Evolutionary conservation across 2,329 filamentous ascomycete genomes (phyloP).

Genomic region (Piedraia hortae): DNA sequence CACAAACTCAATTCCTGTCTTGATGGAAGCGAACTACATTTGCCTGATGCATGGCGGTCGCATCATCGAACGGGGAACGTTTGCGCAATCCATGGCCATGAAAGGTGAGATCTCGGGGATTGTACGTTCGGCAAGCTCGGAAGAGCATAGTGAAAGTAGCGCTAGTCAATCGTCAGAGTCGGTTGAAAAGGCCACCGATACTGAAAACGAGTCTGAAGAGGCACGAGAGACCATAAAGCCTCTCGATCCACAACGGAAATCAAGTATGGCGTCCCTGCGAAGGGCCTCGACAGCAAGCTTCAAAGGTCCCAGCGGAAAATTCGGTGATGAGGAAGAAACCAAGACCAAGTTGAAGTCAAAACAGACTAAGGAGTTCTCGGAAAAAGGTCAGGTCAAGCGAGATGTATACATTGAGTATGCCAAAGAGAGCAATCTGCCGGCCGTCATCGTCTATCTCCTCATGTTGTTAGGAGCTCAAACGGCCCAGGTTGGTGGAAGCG

Average conservation of each 20-base stretch:
- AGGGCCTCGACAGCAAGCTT: conserved; percentile 83
- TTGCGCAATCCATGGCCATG: conserved; percentile 73
- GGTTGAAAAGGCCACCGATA: conserved; percentile 22
- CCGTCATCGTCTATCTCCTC: conserved; percentile 53
- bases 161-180: conserved; percentile 17
- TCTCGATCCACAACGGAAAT: conserved; percentile 22
- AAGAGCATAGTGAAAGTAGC: conserved; percentile 12
- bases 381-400: conserved; percentile 98
- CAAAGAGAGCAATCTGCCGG: conserved; percentile 69
- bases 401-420: conserved; percentile 83
- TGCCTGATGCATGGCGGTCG: conserved; percentile 57
- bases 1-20: conserved; percentile 79
- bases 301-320: conserved; percentile 56
- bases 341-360: conserved; percentile 35
- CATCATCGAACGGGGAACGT: conserved; percentile 69
- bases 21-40: conserved; percentile 74
- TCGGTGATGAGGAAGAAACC: conserved; percentile 52
- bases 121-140: conserved; percentile 43
- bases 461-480: conserved; percentile 58
- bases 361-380: conserved; percentile 60
- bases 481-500: conserved; percentile 56
- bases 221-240: conserved; percentile 49
- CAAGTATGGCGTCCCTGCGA: conserved; percentile 53
- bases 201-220: conserved; percentile 24
- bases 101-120: conserved; percentile 72